Evolutionary conservation across 306 rosid genomes (phyloP).

Genomic region (Dryas drummondii): DNA sequence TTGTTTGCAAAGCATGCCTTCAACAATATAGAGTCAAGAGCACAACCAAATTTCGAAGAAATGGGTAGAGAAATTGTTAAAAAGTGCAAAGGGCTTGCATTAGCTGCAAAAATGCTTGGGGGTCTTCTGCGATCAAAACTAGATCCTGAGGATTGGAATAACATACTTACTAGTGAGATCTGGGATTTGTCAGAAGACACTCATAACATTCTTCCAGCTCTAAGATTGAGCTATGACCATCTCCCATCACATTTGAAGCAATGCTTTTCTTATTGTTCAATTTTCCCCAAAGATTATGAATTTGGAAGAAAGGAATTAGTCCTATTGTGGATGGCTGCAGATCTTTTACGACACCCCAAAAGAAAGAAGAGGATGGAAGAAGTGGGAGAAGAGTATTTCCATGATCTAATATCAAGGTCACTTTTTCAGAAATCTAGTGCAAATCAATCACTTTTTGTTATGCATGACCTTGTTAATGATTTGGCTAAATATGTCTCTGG

Average conservation of each 20-base stretch:
- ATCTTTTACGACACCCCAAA: slow-evolving; percentile 5
- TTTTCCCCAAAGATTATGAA: slow-evolving; percentile 27
- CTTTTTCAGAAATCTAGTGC: slow-evolving; percentile 14
- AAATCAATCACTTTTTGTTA: background rate
- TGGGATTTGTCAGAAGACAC: background rate
- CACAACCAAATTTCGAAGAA: background rate
- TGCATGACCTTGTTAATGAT: slow-evolving; percentile 11
- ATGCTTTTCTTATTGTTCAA: slow-evolving; percentile 26
- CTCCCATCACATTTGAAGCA: slow-evolving; percentile 22
- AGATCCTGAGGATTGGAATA: background rate
- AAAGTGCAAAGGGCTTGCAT: slow-evolving; percentile 20
- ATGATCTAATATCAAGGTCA: slow-evolving; percentile 32
- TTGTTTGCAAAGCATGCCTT: slow-evolving; percentile 11
- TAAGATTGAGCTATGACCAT: slow-evolving; percentile 13
- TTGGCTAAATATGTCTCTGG: background rate
- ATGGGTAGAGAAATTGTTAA: slow-evolving; percentile 15
- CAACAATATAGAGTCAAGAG: background rate
- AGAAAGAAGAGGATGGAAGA: background rate
- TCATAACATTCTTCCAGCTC: background rate
- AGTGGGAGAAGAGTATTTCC: slow-evolving; percentile 28
- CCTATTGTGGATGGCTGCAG: slow-evolving; percentile 43
- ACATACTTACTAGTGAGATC: background rate
- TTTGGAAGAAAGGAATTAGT: slow-evolving; percentile 22
- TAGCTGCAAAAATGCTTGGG: background rate
- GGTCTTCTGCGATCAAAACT: background rate